These are phyloP conservation scores for Lachnellula cervina DNA, from an alignment of 2,329 filamentous ascomycete genomes.

Conservation along the genomic window DNA sequence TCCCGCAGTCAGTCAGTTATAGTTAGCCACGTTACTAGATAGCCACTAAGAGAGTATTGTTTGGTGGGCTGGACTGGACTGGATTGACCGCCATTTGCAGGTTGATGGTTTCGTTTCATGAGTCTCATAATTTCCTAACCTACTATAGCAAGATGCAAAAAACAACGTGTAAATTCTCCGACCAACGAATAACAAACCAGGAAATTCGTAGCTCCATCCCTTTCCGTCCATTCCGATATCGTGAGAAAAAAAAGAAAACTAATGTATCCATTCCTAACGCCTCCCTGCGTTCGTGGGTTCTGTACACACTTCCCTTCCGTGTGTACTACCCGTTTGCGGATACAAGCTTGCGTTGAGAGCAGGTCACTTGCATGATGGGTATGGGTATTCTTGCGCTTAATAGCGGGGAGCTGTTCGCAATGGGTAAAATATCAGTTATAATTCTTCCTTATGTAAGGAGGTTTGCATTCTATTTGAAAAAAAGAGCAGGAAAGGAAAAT, in stretches of 20 bases:
- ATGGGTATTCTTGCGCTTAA: constrained; percentile 10
- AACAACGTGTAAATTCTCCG: background rate
- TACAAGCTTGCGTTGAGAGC: constrained; percentile 25
- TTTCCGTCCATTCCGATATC: background rate
- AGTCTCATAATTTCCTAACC: constrained; percentile 12
- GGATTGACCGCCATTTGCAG: too few relatives aligned
- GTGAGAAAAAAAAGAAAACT: background rate
- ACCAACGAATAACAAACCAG: constrained; percentile 7
- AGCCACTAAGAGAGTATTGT: background rate
- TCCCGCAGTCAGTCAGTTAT: background rate
- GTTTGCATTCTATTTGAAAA: constrained; percentile 10
- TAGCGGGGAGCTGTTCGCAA: constrained; percentile 26
- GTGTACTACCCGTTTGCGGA: constrained; percentile 9
- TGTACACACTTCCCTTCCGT: too few relatives aligned
- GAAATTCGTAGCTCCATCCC: constrained; percentile 11
- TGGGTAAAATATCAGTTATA: constrained; percentile 27
- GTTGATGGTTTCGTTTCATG: background rate
- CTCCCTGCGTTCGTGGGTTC: background rate
- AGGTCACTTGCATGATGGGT: constrained; percentile 22
- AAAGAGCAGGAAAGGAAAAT: constrained; percentile 8
- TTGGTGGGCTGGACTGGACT: background rate
- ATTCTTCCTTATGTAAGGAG: constrained; percentile 25
- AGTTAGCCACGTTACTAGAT: background rate
- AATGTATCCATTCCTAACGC: background rate
- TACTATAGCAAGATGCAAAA: background rate